These are phyloP conservation scores for Antrodiella citrinella DNA, from an alignment of 768 basidiomycete genomes.

Conservation along the genomic window DNA sequence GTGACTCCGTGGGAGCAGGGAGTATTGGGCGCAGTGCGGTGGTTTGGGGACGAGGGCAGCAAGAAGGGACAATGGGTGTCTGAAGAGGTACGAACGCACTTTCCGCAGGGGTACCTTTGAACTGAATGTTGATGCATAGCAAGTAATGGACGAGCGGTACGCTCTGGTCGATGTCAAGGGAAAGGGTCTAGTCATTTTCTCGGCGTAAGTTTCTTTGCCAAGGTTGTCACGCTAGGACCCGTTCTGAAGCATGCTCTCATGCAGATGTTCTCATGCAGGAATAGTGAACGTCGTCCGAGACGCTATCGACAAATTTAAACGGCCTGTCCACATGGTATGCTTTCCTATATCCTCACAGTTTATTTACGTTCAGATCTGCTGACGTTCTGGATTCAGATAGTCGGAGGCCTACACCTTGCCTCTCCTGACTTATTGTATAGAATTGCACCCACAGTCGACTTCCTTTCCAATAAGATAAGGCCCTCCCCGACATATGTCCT, in stretches of 20 bases:
- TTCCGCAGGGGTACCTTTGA: background rate
- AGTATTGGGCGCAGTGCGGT: constrained; percentile 58
- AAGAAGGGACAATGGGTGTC: constrained; percentile 34
- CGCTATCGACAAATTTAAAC: constrained; percentile 48
- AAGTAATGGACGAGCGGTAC: constrained; percentile 81
- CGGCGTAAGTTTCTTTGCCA: constrained; percentile 47
- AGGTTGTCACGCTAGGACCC: no score
- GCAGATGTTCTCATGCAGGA: constrained; percentile 69
- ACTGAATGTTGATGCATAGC: constrained; percentile 27
- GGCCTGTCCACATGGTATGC: constrained; percentile 71
- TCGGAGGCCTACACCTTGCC: constrained; percentile 82
- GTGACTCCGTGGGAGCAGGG: constrained; percentile 63
- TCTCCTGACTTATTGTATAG: constrained; percentile 56
- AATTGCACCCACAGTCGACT: constrained; percentile 63
- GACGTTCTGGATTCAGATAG: constrained; percentile 36
- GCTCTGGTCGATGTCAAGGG: constrained; percentile 69
- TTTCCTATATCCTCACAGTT: background rate
- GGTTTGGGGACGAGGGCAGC: constrained; percentile 29
- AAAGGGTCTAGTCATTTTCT: constrained; percentile 77
- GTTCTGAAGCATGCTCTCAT: no score
- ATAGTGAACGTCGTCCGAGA: constrained; percentile 79
- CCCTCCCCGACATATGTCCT: constrained; percentile 65
- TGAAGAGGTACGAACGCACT: constrained; percentile 39
- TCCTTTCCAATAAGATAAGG: constrained; percentile 49
- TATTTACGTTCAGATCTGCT: background rate